Conservation (phyloP, 352 stramenopile genomes). For the Phytophthora europaea region DNA sequence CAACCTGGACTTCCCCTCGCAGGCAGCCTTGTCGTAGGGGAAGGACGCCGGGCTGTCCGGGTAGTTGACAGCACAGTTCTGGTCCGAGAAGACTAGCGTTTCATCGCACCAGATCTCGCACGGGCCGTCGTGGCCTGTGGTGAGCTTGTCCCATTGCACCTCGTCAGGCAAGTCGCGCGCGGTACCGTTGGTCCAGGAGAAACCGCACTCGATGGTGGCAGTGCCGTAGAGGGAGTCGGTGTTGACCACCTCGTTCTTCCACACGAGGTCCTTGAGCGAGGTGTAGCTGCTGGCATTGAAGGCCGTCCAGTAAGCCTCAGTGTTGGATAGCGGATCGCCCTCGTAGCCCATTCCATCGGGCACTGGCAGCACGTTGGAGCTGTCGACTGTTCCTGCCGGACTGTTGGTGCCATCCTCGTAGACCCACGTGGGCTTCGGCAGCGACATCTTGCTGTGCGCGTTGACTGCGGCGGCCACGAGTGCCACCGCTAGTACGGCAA, state of each 20-base stretch:
- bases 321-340: constrained; percentile 42
- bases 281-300: constrained; percentile 60
- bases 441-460: constrained; percentile 46
- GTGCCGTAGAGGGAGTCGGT: constrained; percentile 43
- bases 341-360: constrained; percentile 40
- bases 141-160: constrained; percentile 54
- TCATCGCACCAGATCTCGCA: constrained; percentile 68
- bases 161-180: constrained; percentile 43
- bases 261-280: constrained; percentile 55
- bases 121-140: constrained; percentile 48
- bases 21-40: constrained; percentile 54
- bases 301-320: constrained; percentile 40
- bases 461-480: constrained; percentile 21
- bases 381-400: constrained; percentile 34
- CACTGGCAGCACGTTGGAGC: constrained; percentile 37
- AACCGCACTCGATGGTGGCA: constrained; percentile 52
- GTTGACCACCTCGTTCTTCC: constrained; percentile 41
- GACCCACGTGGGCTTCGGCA: constrained; percentile 45
- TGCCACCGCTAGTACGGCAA: constrained; percentile 14
- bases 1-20: constrained; percentile 46
- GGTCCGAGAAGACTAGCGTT: constrained; percentile 46
- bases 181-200: constrained; percentile 42
- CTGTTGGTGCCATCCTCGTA: constrained; percentile 40
- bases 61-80: constrained; percentile 54
- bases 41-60: constrained; percentile 38